Evolutionary conservation across 495 filamentous ascomycete species (phyloP).

Genomic region (Tetracladium marchalianum): DNA sequence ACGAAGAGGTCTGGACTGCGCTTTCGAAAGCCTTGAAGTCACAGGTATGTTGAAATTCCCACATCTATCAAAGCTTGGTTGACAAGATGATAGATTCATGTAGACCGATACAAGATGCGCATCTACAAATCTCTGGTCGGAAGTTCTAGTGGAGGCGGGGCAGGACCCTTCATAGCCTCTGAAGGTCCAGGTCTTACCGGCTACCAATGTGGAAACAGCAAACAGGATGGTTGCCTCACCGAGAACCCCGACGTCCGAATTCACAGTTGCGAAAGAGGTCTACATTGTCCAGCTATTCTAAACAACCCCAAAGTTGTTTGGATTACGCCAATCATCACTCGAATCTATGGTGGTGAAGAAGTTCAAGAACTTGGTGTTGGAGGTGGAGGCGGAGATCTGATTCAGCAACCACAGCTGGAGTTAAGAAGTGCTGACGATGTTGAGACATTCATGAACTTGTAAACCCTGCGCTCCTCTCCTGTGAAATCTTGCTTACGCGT

Average conservation of each 20-base stretch:
- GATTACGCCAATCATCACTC: slow-evolving; percentile 69
- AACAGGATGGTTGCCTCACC: slow-evolving; percentile 63
- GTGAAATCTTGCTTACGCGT: background rate
- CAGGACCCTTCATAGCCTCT: slow-evolving; percentile 27
- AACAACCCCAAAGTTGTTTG: slow-evolving; percentile 50
- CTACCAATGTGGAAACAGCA: slow-evolving; percentile 63
- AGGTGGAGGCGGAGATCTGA: slow-evolving; percentile 67
- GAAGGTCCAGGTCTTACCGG: slow-evolving; percentile 65
- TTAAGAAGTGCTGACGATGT: slow-evolving; percentile 36
- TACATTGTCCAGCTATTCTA: slow-evolving; percentile 47
- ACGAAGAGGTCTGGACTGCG: slow-evolving; percentile 86
- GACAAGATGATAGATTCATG: slow-evolving; percentile 51
- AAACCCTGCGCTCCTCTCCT: slow-evolving; percentile 21
- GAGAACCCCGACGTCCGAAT: slow-evolving; percentile 52
- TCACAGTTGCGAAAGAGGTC: slow-evolving; percentile 78
- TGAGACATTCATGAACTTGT: slow-evolving; percentile 36
- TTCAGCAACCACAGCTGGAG: slow-evolving; percentile 54
- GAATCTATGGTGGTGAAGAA: slow-evolving; percentile 41
- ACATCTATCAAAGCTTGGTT: background rate
- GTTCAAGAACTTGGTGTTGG: slow-evolving; percentile 68
- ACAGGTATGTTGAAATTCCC: slow-evolving; percentile 33
- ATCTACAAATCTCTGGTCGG: slow-evolving; percentile 57
- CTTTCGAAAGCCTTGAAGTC: slow-evolving; percentile 59
- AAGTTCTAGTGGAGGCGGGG: slow-evolving; percentile 13
- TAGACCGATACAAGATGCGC: slow-evolving; percentile 68